A percentile compares a stretch with the other conserved stretches of the same genome.
phyloP scores from a whole-genome alignment of 2,329 filamentous ascomycete species.

The Aureobasidium sp. region DNA sequence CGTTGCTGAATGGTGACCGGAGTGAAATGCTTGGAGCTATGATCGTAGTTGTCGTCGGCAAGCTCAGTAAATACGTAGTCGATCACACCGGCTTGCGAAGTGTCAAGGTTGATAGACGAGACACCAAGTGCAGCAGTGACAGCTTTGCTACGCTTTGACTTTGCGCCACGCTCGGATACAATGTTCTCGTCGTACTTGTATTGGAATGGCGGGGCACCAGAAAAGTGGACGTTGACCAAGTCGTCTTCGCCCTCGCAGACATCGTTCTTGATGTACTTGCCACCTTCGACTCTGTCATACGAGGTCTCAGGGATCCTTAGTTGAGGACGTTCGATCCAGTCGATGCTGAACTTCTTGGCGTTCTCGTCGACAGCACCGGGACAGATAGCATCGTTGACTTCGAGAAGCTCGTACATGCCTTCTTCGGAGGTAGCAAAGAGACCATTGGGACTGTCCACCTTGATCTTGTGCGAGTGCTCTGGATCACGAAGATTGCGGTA shows the following conservation, averaged over 20 bases:
- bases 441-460: slow-evolving; percentile 22
- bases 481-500: slow-evolving; percentile 46
- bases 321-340: slow-evolving; percentile 75
- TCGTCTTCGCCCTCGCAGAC: slow-evolving; percentile 95
- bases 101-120: slow-evolving; percentile 78
- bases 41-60: slow-evolving; percentile 77
- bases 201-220: slow-evolving; percentile 66
- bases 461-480: slow-evolving; percentile 24
- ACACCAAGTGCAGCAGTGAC: slow-evolving; percentile 69
- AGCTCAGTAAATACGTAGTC: slow-evolving; percentile 78
- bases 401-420: slow-evolving; percentile 71
- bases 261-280: slow-evolving; percentile 61
- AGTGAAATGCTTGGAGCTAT: slow-evolving; percentile 55
- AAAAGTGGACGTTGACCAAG: slow-evolving; percentile 69
- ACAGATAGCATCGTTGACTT: slow-evolving; percentile 70
- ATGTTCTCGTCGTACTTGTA: slow-evolving; percentile 73
- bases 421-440: slow-evolving; percentile 20
- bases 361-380: slow-evolving; percentile 68
- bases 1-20: slow-evolving; percentile 68
- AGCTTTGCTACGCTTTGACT: slow-evolving; percentile 56
- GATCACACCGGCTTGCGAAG: slow-evolving; percentile 70
- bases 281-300: slow-evolving; percentile 45
- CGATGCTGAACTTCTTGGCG: slow-evolving; percentile 67
- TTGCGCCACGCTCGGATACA: slow-evolving; percentile 57
- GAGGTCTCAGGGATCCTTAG: slow-evolving; percentile 53